Conservation (phyloP, 345 rosid genomes). For the Dipteronia sinensis region DNA sequence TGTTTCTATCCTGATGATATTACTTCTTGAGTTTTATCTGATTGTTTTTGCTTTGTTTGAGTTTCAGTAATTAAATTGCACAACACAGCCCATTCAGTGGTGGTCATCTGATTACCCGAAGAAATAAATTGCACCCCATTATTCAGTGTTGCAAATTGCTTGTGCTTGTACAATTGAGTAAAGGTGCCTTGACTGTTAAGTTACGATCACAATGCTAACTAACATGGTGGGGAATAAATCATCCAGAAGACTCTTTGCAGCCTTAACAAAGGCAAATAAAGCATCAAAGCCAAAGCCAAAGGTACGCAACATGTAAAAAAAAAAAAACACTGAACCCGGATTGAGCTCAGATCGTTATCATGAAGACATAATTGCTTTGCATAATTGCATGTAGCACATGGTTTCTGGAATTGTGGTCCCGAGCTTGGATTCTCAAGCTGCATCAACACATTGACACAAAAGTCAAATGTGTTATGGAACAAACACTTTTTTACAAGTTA, state of each 20-base stretch:
- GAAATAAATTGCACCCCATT: not conserved
- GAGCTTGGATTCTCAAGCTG: not conserved
- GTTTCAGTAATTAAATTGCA: constrained; percentile 1
- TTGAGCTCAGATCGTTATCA: not conserved
- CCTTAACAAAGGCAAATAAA: constrained; percentile 18
- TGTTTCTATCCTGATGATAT: not conserved
- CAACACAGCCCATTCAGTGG: not conserved
- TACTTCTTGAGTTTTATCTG: not conserved
- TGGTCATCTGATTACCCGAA: not conserved
- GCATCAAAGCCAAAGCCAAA: not conserved
- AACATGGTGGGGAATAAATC: constrained; percentile 8
- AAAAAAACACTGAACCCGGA: not conserved
- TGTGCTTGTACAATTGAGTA: not conserved
- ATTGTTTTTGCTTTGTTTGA: not conserved
- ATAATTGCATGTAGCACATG: constrained; percentile 11
- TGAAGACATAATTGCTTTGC: not conserved
- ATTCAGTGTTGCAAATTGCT: not conserved
- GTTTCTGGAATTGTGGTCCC: not conserved
- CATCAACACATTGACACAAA: not conserved
- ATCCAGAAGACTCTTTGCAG: not conserved
- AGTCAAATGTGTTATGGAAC: not conserved
- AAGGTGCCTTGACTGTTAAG: not conserved
- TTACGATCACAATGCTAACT: not conserved
- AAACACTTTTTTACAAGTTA: not conserved
- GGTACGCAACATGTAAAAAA: not conserved